Conservation (phyloP, 257 asterid species). For the Thymus quinquecostatus region DNA sequence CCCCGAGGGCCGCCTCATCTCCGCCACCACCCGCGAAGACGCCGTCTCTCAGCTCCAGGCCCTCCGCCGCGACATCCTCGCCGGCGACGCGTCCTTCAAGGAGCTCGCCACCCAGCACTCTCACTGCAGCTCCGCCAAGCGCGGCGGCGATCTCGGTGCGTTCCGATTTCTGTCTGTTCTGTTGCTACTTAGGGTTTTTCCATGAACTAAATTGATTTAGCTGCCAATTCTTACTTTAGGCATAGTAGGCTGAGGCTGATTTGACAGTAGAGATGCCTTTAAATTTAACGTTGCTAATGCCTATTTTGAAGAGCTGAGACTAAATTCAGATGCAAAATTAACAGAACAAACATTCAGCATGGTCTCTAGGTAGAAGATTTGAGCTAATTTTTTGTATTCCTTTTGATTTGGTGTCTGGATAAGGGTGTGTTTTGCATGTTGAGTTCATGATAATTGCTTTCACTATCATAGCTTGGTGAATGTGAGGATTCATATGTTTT, state of each 20-base stretch:
- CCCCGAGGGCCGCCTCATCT: slow-evolving; percentile 76
- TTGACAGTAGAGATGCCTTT: neutral
- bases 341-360: neutral
- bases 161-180: slow-evolving; percentile 8
- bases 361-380: neutral
- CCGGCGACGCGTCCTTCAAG: slow-evolving; percentile 70
- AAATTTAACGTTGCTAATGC: neutral
- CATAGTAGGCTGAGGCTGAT: neutral
- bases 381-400: neutral
- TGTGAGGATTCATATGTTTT: neutral
- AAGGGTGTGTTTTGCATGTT: neutral
- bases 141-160: slow-evolving; percentile 95
- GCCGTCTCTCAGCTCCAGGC: slow-evolving; percentile 74
- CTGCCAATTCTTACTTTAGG: neutral
- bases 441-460: neutral
- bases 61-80: slow-evolving; percentile 63
- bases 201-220: slow-evolving; percentile 4
- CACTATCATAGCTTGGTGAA: neutral
- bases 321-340: neutral
- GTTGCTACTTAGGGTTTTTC: neutral
- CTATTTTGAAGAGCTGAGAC: neutral
- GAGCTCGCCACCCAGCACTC: slow-evolving; percentile 74
- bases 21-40: slow-evolving; percentile 72
- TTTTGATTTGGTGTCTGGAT: neutral
- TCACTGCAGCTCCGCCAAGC: slow-evolving; percentile 94